A percentile compares a stretch with the other conserved stretches of the same genome.
Conservation (phyloP, 169 alveolate genomes). For the Besnoitia besnoiti region DNA sequence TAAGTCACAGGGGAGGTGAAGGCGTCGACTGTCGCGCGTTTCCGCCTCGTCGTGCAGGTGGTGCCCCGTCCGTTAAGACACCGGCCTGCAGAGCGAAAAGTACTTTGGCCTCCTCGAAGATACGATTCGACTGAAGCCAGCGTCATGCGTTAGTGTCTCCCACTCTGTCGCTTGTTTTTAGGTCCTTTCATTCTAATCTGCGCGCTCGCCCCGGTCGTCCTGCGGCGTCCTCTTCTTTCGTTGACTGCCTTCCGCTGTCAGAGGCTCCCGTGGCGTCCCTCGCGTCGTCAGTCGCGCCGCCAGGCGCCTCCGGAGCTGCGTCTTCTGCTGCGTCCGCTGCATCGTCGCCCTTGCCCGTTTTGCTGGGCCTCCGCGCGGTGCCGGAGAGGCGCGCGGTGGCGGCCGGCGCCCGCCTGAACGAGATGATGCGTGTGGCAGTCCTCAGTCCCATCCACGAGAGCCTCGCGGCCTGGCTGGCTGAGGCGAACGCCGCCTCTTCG, state of each 20-base stretch:
- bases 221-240: slow-evolving; percentile 12
- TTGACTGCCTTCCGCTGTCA: neutral
- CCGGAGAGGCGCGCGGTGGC: neutral
- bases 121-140: too few species aligned
- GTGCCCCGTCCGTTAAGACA: too few species aligned
- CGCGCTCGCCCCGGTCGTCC: neutral
- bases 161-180: neutral
- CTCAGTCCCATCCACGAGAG: neutral
- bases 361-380: neutral
- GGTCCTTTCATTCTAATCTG: neutral
- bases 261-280: too few species aligned
- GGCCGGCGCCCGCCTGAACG: slow-evolving; percentile 4
- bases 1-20: too few species aligned
- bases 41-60: too few species aligned
- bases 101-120: too few species aligned
- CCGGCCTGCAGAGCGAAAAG: too few species aligned
- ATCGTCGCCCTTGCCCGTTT: neutral
- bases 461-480: neutral
- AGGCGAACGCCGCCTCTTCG: neutral
- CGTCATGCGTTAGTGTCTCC: neutral
- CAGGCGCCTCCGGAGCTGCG: neutral
- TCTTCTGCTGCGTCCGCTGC: neutral
- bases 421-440: neutral
- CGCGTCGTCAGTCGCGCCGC: neutral
- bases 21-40: too few species aligned